Evolutionary conservation across 116 monocot genomes (phyloP), one percentile per base, ranked within the genome.

Genomic region (Dioscorea cayenensis): DNA sequence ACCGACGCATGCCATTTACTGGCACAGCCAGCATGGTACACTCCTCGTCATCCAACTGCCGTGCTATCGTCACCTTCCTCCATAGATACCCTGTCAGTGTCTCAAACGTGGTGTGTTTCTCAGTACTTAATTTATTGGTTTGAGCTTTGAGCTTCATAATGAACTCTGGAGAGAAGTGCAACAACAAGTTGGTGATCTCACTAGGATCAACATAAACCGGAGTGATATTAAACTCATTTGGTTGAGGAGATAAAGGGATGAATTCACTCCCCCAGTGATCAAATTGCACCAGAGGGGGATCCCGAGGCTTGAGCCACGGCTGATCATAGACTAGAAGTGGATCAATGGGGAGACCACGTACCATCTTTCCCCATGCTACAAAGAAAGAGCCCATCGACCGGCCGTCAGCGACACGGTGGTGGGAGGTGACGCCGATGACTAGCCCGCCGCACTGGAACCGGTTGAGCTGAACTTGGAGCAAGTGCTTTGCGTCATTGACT

Each of bases 341-440:
- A 22, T 76, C 49, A 58, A 83, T 37, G 19, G 77, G 51, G 4
- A 51, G 2, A 0, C 86, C 78, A 3, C 82, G 78, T 19, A 78
- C 64, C 14, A 60, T 13, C 35, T 64, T 69, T 2, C 71, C 70
- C 86, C 81, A 86, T 4, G 86, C 69, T 5, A 60, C 50, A 78
- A 74, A 86, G 79, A 89, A 89, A 35, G 9, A 25, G 78, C 83
- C 76, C 83, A 86, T 86, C 48, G 86, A 76, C 35, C 72, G 81
- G n/a, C 90, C 90, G 35, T 90, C 90, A 35, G 84, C 81, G 1
- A 86, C 84, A 7, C 76, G 66, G 63, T 90, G 90, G 77, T 86
- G 73, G 8, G 75, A 28, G 12, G 86, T 84, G 66, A 77, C 28
- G 4, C 78, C 85, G 73, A 90, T 60, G 0, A 86, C 73, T 0